Conservation (phyloP, 23 red algal genomes). For the Gracilaria domingensis region DNA sequence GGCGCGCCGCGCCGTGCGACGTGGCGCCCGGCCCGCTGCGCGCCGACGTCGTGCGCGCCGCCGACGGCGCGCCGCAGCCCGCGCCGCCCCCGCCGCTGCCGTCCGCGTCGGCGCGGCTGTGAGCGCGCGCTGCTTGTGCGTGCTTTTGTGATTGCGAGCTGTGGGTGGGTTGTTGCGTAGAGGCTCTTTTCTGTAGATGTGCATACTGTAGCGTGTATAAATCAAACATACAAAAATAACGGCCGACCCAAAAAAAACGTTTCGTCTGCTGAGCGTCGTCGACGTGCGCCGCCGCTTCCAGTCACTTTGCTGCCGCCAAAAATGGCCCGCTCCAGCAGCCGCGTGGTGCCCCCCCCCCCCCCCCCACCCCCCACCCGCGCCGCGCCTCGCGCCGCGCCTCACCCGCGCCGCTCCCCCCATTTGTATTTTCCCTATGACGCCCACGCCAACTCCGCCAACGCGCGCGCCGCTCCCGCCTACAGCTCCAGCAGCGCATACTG, state of each 20-base stretch:
- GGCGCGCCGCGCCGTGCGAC: background rate
- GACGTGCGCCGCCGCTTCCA: background rate
- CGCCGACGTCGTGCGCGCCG: background rate
- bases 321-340: too few species aligned
- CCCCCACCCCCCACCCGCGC: too few species aligned
- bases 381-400: background rate
- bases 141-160: too few species aligned
- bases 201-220: too few species aligned
- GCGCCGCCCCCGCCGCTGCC: background rate
- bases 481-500: conserved; percentile 13
- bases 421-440: background rate
- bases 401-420: background rate
- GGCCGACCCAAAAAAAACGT: too few species aligned
- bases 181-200: too few species aligned
- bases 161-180: too few species aligned
- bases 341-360: too few species aligned
- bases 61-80: background rate
- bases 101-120: too few species aligned
- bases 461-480: background rate
- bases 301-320: too few species aligned
- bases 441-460: background rate
- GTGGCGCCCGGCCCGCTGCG: background rate
- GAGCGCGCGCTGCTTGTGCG: too few species aligned
- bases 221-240: too few species aligned
- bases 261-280: background rate